Evolutionary conservation across 2,329 filamentous ascomycete species (phyloP), one percentile per base, ranked within the genome.

Genomic region (Botrytis porri): DNA sequence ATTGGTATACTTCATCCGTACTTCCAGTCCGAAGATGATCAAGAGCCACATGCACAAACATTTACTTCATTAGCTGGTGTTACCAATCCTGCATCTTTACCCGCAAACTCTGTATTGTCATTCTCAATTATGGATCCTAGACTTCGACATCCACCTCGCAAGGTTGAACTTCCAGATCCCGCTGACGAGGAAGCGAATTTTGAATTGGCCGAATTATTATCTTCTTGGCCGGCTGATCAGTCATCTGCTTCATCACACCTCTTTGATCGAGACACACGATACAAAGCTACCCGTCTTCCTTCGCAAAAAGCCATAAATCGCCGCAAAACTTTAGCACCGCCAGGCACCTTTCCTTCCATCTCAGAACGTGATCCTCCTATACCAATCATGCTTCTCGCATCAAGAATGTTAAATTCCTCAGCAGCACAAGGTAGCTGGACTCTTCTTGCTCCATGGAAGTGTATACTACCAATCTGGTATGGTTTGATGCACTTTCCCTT

Each of bases 381-480:
- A 25, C 96, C 96, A 0, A 83, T 95, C 57, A 84, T 95, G 1
- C 83, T 97, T 9, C 85, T 93, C 7, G 86, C 90, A 48, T 89
- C 88, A 18, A 87, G 89, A 5, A 81, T 86, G 16, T 80, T 83
- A 18, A 78, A 81, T 1, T 82, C 83, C 54, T 83, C 82, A 18
- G 87, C 86, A 64, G 83, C 85, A 1, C 89, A 92, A 65, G 91
- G 92, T 0, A 90, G 86, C 0, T 98, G 94, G 94, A 96, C 91
- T 0, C 81, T 98, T 1, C 85, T 98, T 37, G 86, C 96, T 4
- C 96, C 96, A 0, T 98, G 95, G 94, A 94, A 93, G 80, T 97
- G 93, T 78, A 92, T 98, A 51, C 85, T 89, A 51, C 89, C 93
- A 0, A 85, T 98, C 45, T 99, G 96, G 96, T 92, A 95, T 78